Conservation (phyloP, 1,284 basidiomycete genomes). For the Cutaneotrichosporon spelunceum region DNA sequence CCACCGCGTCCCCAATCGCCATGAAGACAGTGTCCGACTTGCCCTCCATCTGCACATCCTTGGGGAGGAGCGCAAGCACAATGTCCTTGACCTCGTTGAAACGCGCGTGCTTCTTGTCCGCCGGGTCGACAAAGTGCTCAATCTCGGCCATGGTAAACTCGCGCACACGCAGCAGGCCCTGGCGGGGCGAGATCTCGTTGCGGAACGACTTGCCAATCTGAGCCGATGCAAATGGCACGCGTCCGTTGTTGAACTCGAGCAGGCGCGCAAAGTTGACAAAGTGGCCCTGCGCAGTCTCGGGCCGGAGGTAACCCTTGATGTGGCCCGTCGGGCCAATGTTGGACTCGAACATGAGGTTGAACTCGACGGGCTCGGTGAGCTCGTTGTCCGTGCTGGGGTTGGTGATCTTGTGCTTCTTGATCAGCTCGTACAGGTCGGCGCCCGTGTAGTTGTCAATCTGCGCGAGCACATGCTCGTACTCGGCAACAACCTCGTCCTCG, state of each 20-base stretch:
- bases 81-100: constrained; percentile 80
- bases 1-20: constrained; percentile 85
- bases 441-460: constrained; percentile 96
- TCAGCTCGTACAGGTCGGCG: constrained; percentile 80
- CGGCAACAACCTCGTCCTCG: constrained; percentile 67
- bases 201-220: constrained; percentile 96
- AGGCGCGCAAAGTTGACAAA: constrained; percentile 98
- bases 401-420: constrained; percentile 74
- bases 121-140: constrained; percentile 96
- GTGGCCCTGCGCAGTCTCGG: constrained; percentile 97
- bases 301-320: constrained; percentile 92
- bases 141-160: constrained; percentile 99
- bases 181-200: constrained; percentile 96
- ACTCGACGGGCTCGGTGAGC: constrained; percentile 86
- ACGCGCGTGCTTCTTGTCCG: constrained; percentile 80
- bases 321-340: constrained; percentile 97
- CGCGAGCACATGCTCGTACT: constrained; percentile 80
- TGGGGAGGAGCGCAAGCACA: constrained; percentile 73
- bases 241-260: constrained; percentile 96
- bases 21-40: constrained; percentile 65
- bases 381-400: constrained; percentile 93
- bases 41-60: constrained; percentile 76
- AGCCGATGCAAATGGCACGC: constrained; percentile 93
- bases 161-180: constrained; percentile 91
- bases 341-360: constrained; percentile 98